Evolutionary conservation across 2,329 filamentous ascomycete species (phyloP).

Genomic region (Hymenoscyphus repandus): DNA sequence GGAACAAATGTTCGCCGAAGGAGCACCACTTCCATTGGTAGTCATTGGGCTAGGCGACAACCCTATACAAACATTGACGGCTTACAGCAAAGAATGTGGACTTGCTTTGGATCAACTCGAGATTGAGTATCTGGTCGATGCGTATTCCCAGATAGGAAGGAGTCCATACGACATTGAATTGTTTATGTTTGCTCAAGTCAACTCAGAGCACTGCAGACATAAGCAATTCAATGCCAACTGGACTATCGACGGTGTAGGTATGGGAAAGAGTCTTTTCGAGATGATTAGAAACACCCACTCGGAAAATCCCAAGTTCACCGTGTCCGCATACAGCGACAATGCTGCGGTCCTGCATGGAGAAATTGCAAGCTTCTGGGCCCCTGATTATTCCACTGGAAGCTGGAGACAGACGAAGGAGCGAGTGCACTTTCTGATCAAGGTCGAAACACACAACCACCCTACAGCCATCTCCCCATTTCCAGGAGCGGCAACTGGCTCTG

Average conservation of each 20-base stretch:
- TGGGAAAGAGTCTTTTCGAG: slow-evolving; percentile 77
- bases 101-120: slow-evolving; percentile 83
- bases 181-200: slow-evolving; percentile 99
- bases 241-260: slow-evolving; percentile 83
- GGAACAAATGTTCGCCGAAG: slow-evolving; percentile 72
- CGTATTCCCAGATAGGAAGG: slow-evolving; percentile 60
- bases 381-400: slow-evolving; percentile 76
- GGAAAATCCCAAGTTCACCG: slow-evolving; percentile 71
- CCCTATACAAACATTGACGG: slow-evolving; percentile 67
- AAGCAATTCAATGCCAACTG: slow-evolving; percentile 97
- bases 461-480: slow-evolving; percentile 91
- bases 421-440: slow-evolving; percentile 85
- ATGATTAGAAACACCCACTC: slow-evolving; percentile 98
- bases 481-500: slow-evolving; percentile 90
- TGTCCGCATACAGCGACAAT: slow-evolving; percentile 96
- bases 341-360: slow-evolving; percentile 83
- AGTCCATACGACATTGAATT: slow-evolving; percentile 79
- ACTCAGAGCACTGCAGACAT: slow-evolving; percentile 78
- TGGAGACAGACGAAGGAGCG: slow-evolving; percentile 85
- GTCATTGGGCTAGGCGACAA: slow-evolving; percentile 66
- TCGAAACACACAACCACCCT: slow-evolving; percentile 97
- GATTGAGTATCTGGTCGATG: slow-evolving; percentile 89
- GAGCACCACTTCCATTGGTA: slow-evolving; percentile 55
- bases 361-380: slow-evolving; percentile 75
- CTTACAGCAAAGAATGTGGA: slow-evolving; percentile 79